Percentiles rank a stretch among this genome's conserved stretches.
Conservation (phyloP, 1,284 basidiomycete genomes). For the Cryptococcus depauperatus region DNA sequence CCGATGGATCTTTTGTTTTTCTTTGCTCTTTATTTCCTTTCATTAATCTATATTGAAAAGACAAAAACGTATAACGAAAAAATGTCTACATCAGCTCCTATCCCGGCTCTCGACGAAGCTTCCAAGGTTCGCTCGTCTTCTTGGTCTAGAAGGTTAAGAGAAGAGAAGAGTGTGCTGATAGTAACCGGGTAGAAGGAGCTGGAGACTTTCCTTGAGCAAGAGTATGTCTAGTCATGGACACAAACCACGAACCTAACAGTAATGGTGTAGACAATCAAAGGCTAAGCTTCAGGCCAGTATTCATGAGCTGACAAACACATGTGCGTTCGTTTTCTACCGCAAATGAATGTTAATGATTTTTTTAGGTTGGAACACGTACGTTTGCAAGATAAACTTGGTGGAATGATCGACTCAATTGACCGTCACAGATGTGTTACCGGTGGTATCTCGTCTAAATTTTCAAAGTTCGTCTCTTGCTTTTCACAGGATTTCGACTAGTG, state of each 20-base stretch:
- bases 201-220: conserved; percentile 69
- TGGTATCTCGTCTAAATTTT: conserved; percentile 74
- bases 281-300: conserved; percentile 60
- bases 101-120: conserved; percentile 63
- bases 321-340: conserved; percentile 16
- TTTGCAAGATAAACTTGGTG: conserved; percentile 18
- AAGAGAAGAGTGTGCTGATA: not conserved
- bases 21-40: not conserved
- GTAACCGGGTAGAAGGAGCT: conserved; percentile 64
- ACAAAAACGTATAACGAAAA: conserved; percentile 1
- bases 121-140: conserved; percentile 54
- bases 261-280: conserved; percentile 56
- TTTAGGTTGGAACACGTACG: conserved; percentile 72
- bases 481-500: too few relatives aligned
- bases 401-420: not conserved
- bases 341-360: not conserved
- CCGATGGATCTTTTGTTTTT: not conserved
- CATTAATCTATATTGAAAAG: not conserved
- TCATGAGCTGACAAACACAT: conserved; percentile 46
- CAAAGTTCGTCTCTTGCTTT: conserved; percentile 50
- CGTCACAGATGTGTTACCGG: conserved; percentile 68
- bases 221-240: conserved; percentile 41
- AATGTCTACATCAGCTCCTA: conserved; percentile 26
- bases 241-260: not conserved
- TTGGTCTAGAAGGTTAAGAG: too few relatives aligned